Percentiles rank a stretch among this genome's conserved stretches.
phyloP scores from a whole-genome alignment of 257 asterid genomes.

The Nicotiana undulata region DNA sequence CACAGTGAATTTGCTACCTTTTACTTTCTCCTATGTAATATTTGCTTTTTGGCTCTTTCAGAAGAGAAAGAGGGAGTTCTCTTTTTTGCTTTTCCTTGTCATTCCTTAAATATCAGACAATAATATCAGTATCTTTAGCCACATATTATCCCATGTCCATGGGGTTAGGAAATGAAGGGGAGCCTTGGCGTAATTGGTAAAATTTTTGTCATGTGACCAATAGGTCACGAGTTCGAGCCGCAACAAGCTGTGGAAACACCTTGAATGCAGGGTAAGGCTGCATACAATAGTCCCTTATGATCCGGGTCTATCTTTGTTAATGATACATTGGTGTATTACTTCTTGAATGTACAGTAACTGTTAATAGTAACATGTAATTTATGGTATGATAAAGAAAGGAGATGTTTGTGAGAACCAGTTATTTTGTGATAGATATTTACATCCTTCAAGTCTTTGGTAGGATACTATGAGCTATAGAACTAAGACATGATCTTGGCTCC shows the following conservation, averaged over 20 bases:
- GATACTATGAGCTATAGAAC: background rate
- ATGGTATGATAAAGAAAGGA: background rate
- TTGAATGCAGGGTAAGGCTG: too few species aligned
- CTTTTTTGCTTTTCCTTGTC: background rate
- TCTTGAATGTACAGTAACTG: background rate
- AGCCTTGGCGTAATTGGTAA: too few species aligned
- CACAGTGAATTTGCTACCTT: background rate
- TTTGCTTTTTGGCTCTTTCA: background rate
- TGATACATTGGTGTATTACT: background rate
- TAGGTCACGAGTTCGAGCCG: too few species aligned
- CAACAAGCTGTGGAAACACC: too few species aligned
- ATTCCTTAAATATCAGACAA: background rate
- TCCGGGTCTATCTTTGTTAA: background rate
- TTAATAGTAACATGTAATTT: background rate
- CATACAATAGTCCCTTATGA: too few species aligned
- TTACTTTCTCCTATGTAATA: background rate
- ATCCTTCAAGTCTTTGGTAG: background rate
- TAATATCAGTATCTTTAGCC: background rate
- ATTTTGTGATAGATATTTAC: background rate
- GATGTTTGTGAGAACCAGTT: background rate
- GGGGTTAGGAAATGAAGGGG: too few species aligned
- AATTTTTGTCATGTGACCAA: too few species aligned
- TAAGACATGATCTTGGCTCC: slow-evolving; percentile 6
- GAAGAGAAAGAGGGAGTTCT: background rate
- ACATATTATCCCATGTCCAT: background rate